Evolutionary conservation across 352 stramenopile genomes (phyloP).

Genomic region (Phytophthora meadii): DNA sequence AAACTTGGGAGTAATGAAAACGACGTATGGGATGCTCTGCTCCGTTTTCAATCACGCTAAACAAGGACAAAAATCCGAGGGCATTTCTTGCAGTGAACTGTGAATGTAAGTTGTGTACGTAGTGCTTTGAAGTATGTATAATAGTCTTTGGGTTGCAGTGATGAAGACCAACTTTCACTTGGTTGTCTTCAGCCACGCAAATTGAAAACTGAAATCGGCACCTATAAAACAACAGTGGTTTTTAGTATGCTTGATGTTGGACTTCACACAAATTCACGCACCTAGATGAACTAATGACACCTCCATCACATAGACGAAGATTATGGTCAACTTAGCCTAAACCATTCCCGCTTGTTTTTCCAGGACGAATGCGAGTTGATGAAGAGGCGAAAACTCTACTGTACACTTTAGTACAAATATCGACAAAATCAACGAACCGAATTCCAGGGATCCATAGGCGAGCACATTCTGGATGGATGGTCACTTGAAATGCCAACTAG

Average conservation of each 20-base stretch:
- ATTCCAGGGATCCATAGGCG: not conserved
- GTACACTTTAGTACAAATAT: not conserved
- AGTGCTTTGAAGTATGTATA: too few relatives aligned
- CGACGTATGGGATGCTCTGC: too few relatives aligned
- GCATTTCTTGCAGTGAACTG: too few relatives aligned
- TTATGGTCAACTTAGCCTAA: not conserved
- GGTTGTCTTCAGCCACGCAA: not conserved
- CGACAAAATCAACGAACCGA: not conserved
- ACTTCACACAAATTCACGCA: not conserved
- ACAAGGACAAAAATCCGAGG: too few relatives aligned
- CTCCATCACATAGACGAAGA: conserved; percentile 3
- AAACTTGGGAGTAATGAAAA: too few relatives aligned
- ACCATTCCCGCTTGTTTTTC: not conserved
- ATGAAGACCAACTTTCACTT: too few relatives aligned
- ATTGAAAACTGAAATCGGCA: not conserved
- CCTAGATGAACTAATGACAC: conserved; percentile 1
- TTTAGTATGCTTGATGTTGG: too few relatives aligned
- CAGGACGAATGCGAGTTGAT: conserved; percentile 7
- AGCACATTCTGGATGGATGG: conserved; percentile 1
- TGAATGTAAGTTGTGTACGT: too few relatives aligned
- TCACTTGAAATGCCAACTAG: not conserved
- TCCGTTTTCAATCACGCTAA: too few relatives aligned
- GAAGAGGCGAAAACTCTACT: not conserved
- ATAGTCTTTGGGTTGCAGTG: too few relatives aligned
- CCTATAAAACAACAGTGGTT: not conserved